Conservation (phyloP, 768 basidiomycete species). For the Hypholoma sublateritium region DNA sequence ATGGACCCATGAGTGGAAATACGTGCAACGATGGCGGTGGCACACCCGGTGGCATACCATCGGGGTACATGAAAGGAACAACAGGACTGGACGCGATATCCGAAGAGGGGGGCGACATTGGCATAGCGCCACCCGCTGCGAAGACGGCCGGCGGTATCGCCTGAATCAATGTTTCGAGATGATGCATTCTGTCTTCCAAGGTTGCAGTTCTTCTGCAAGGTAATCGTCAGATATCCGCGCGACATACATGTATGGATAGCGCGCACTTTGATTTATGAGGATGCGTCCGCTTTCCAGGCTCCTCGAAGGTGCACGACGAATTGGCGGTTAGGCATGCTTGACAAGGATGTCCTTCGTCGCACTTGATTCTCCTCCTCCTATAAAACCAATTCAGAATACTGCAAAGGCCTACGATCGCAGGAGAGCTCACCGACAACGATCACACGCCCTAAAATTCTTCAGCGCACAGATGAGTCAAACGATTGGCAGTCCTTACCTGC, state of each 20-base stretch:
- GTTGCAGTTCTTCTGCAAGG: constrained; percentile 68
- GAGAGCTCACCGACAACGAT: constrained; percentile 79
- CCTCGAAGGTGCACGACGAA: constrained; percentile 84
- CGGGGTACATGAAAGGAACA: constrained; percentile 42
- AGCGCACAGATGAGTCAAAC: not conserved
- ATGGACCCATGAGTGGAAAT: constrained; percentile 80
- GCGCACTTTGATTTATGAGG: constrained; percentile 88
- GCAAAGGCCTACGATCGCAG: constrained; percentile 8
- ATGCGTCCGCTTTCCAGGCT: constrained; percentile 82
- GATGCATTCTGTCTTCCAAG: constrained; percentile 86
- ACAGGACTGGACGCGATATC: constrained; percentile 31
- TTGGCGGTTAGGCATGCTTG: constrained; percentile 84
- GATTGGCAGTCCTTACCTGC: constrained; percentile 56
- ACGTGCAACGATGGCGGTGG: constrained; percentile 79
- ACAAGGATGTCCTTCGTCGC: constrained; percentile 88
- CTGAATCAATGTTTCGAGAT: constrained; percentile 81
- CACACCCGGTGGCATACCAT: constrained; percentile 50
- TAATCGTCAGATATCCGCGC: not conserved
- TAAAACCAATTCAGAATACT: constrained; percentile 6
- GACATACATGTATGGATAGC: not conserved
- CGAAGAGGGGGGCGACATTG: constrained; percentile 25
- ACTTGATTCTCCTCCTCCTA: constrained; percentile 82
- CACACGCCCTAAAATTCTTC: constrained; percentile 65
- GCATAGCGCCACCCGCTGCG: constrained; percentile 49
- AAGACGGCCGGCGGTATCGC: constrained; percentile 84